phyloP scores from a whole-genome alignment of 2,329 filamentous ascomycete genomes.

The Triangularia setosa region DNA sequence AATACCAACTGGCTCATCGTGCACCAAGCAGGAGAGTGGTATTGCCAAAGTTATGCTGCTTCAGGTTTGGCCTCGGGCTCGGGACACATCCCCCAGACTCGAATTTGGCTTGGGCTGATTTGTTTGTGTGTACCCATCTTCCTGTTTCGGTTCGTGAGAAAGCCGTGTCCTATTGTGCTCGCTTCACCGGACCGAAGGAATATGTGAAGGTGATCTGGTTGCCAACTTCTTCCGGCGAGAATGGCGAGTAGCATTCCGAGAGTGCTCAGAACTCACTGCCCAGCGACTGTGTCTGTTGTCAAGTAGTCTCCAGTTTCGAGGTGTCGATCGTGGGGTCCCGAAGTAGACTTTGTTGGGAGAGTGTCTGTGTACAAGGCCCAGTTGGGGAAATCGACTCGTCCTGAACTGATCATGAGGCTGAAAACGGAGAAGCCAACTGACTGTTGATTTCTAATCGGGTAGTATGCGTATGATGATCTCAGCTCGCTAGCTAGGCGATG shows the following conservation, averaged over 20 bases:
- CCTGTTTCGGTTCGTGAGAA: background rate
- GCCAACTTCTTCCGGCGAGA: background rate
- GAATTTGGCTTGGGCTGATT: background rate
- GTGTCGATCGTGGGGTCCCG: background rate
- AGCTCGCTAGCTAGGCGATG: constrained; percentile 5
- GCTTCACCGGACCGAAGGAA: background rate
- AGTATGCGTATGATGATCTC: constrained; percentile 3
- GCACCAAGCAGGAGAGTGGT: background rate
- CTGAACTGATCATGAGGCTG: background rate
- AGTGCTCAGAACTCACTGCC: background rate
- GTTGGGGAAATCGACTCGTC: background rate
- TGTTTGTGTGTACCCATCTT: background rate
- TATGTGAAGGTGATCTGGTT: background rate
- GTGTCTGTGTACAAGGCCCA: background rate
- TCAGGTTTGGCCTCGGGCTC: background rate
- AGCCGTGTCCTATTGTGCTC: background rate
- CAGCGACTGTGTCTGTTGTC: background rate
- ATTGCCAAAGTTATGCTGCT: background rate
- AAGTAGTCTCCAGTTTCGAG: background rate
- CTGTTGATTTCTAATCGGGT: background rate
- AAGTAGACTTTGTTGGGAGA: background rate
- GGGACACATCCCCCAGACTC: background rate
- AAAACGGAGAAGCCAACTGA: background rate
- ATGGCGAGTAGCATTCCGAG: background rate
- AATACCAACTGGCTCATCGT: background rate